Percentiles rank a stretch among this genome's conserved stretches.
Conservation (phyloP, 306 rosid genomes). For the Sesbania bispinosa region DNA sequence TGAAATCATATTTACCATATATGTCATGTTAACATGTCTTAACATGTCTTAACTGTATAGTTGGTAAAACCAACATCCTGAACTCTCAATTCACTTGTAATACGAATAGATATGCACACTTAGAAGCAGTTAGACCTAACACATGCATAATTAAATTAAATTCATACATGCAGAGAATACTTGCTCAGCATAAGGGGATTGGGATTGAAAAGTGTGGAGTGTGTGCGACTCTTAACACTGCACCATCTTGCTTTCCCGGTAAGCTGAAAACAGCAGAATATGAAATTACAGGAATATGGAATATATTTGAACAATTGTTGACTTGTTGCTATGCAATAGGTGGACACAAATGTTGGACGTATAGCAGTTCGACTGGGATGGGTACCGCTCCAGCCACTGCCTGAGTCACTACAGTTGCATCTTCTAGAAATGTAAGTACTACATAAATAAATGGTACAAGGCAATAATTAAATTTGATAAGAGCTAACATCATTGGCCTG, state of each 20-base stretch:
- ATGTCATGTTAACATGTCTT: background rate
- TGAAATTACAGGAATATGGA: slow-evolving; percentile 9
- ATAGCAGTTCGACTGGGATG: slow-evolving; percentile 93
- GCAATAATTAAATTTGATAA: slow-evolving; percentile 6
- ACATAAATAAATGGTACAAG: slow-evolving; percentile 9
- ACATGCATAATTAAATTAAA: background rate
- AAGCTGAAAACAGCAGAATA: slow-evolving; percentile 37
- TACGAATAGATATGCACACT: background rate
- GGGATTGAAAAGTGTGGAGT: slow-evolving; percentile 92
- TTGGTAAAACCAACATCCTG: background rate
- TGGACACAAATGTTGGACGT: slow-evolving; percentile 95
- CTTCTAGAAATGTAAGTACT: slow-evolving; percentile 78
- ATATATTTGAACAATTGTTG: slow-evolving; percentile 13
- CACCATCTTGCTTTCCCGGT: slow-evolving; percentile 96
- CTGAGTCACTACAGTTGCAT: slow-evolving; percentile 90
- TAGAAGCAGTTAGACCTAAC: background rate
- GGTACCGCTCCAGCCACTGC: slow-evolving; percentile 96
- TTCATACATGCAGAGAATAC: slow-evolving; percentile 59
- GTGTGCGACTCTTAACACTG: slow-evolving; percentile 85
- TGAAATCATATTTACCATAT: slow-evolving; percentile 6
- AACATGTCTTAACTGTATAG: background rate
- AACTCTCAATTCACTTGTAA: background rate
- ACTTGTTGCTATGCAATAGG: slow-evolving; percentile 50
- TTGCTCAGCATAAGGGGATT: slow-evolving; percentile 76
- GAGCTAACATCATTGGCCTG: slow-evolving; percentile 27